Evolutionary conservation across 176 grass and related monocot species (phyloP), one percentile per base, ranked within the genome.

Genomic region (Phragmites australis): DNA sequence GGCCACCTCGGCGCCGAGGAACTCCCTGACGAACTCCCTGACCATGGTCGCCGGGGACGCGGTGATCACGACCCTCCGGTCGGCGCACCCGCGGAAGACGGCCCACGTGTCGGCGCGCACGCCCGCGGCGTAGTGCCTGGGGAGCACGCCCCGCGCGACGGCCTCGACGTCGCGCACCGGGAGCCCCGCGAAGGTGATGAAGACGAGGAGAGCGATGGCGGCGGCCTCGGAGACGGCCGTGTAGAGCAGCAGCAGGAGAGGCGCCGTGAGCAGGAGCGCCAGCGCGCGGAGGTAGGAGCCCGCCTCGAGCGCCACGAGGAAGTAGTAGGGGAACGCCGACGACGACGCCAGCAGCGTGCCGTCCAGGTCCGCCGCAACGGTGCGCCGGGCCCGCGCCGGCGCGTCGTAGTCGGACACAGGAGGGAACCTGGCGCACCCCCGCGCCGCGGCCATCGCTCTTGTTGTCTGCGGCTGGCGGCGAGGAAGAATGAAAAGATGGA

Each of bases 311-410:
- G 92, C 83, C 0, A 98, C 59, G 6, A 98, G 79, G 76, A 98
- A 98, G 86, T 94, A 98, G 92, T 98, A 98, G 0, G 96, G 96
- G 88, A 98, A 98, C 58, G 90, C 89, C 0, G 88, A 91, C 1
- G 92, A 90, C 9, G 96, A 94, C 1, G 72, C 89, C 0, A 98
- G 84, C 14, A 98, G 88, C 53, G 92, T 98, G 1, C 92, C 96
- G 70, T 98, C 92, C 7, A 98, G 90, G 77, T 98, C 96, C 0
- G 92, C 87, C 0, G 96, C 92, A 1, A 40, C 90, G 0, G 91
- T 91, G 16, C 75, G 83, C 8, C 79, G 71, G 8, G 8, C 30
- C 0, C 40, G 0, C 3, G 47, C 10, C 0, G 81, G 7, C 27
- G 83, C 23, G 60, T 83, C 67, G 82, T 64, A 97, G 8, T 16